Base-by-base conservation (phyloP, 1,284 basidiomycete genomes). In the Sporisorium graminicola region DNA sequence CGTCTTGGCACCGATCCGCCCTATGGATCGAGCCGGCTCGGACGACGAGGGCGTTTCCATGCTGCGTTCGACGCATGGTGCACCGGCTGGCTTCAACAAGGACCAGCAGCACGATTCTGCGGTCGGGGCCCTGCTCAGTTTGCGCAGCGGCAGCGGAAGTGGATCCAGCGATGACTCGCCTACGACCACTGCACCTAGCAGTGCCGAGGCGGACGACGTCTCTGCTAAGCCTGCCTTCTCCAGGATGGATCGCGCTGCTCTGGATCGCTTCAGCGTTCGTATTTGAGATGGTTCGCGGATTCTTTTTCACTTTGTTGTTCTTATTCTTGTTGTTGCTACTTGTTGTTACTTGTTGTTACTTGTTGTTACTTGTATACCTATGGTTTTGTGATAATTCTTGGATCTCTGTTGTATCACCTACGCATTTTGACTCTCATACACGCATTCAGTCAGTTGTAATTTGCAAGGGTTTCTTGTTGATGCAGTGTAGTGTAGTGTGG, bases 51-150 rank as follows among this genome's bases (percentile, higher is more conserved):
- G 65, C 12, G 58, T 76, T 0, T 69, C 69, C 20, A 53, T 69
- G 63, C 62, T 72, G 14, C 65, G 74, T 10, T 72, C 74, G 10
- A 76, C 74, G 14, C 68, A 72, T 37, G 42, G 31, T 29, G 52
- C 56, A 2, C 43, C 49, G 12, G 33, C 26, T 2, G 65, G 50
- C 2, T 35, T 62, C 47, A 68, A 58, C 46, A 68, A 59, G 42
- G 70, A 77, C 40, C 40, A 43, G 50, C 73, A 67, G 60, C 61
- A 65, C 40, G 70, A 70, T 33, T 73, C 70, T n/a, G 76, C 72
- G 1, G 72, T 78, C 2, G 76, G 76, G 9, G 76, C 76, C 0
- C 53, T 78, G 43, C 53, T 78, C 18, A 74, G 72, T 56, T 35
- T 78, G 35, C 67, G 76, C n/a, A 68, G 64, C 56, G 63, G 73